Evolutionary conservation across 164 flowering plant genomes (phyloP).

Genomic region (Umbilicus rupestris): DNA sequence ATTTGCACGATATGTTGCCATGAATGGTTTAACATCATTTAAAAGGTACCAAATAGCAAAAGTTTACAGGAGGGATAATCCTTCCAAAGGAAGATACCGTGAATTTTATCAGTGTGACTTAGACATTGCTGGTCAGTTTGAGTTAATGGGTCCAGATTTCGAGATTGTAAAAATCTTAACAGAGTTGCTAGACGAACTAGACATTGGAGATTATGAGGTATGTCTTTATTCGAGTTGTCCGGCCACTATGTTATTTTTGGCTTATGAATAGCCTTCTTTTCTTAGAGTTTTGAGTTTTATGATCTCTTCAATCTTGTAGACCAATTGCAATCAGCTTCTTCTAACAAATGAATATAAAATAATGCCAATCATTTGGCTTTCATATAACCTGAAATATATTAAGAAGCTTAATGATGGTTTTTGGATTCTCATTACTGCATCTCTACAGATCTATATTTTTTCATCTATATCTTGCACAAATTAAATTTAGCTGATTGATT

Average conservation of each 20-base stretch:
- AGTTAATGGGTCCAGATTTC: constrained; percentile 74
- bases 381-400: too few species aligned
- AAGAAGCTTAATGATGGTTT: too few species aligned
- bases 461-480: background rate
- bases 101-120: constrained; percentile 99
- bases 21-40: constrained; percentile 71
- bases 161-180: constrained; percentile 83
- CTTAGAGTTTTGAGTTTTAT: too few species aligned
- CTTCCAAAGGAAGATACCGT: constrained; percentile 88
- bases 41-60: constrained; percentile 94
- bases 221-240: constrained; percentile 5
- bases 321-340: too few species aligned
- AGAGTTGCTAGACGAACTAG: constrained; percentile 77
- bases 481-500: background rate
- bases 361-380: too few species aligned
- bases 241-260: too few species aligned
- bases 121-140: constrained; percentile 88
- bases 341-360: too few species aligned
- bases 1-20: constrained; percentile 86
- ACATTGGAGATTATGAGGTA: constrained; percentile 92
- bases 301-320: too few species aligned
- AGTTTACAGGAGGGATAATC: constrained; percentile 90
- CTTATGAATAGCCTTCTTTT: too few species aligned
- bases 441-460: background rate
- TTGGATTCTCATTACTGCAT: too few species aligned